Evolutionary conservation across 306 rosid species (phyloP).

Genomic region (Herpetospermum pedunculosum): DNA sequence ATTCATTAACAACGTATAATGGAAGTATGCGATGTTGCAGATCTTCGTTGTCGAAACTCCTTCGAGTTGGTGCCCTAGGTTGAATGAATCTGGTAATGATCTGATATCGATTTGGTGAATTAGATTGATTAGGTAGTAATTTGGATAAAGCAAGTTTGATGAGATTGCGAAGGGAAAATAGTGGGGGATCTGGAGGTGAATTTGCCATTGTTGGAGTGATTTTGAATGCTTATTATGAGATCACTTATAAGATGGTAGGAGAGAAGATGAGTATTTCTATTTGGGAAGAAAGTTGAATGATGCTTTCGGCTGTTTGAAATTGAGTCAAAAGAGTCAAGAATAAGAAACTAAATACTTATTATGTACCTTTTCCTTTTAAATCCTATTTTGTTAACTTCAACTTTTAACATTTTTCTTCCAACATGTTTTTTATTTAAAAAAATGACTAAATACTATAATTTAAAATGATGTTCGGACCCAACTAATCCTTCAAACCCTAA

Average conservation of each 20-base stretch:
- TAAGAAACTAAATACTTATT: too few relatives aligned
- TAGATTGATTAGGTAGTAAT: not conserved
- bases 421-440: too few relatives aligned
- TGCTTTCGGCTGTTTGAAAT: not conserved
- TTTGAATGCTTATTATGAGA: not conserved
- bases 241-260: not conserved
- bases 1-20: not conserved
- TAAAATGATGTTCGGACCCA: too few relatives aligned
- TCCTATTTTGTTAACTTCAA: too few relatives aligned
- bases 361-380: too few relatives aligned
- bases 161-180: not conserved
- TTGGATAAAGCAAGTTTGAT: not conserved
- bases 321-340: not conserved
- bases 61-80: not conserved
- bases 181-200: not conserved
- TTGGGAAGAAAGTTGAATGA: not conserved
- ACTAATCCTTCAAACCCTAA: too few relatives aligned
- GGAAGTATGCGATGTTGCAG: not conserved
- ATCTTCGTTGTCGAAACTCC: not conserved
- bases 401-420: too few relatives aligned
- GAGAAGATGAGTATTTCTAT: not conserved
- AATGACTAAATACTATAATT: too few relatives aligned
- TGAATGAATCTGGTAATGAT: not conserved
- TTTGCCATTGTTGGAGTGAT: not conserved
- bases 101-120: not conserved